These are phyloP conservation scores for Fusarium albosuccineum DNA, from an alignment of 2,329 filamentous ascomycete genomes.

Conservation along the genomic window DNA sequence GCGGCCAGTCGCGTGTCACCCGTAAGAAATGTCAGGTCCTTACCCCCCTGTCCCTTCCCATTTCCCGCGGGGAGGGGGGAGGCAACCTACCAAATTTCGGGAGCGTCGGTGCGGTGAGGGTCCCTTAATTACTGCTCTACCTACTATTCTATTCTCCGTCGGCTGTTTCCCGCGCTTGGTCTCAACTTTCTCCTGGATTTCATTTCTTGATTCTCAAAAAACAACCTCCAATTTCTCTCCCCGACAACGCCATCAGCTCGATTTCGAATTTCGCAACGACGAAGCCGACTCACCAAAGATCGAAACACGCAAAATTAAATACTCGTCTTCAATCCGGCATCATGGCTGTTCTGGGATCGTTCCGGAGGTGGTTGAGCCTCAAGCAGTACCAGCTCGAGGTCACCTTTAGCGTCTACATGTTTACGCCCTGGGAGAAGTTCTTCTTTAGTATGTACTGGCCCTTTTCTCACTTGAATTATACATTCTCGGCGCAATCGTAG, in stretches of 20 bases:
- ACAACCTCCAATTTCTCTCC: background rate
- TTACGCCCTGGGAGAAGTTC: slow-evolving; percentile 95
- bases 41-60: slow-evolving; percentile 2
- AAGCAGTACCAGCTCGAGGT: slow-evolving; percentile 99
- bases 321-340: slow-evolving; percentile 5
- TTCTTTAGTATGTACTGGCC: slow-evolving; percentile 84
- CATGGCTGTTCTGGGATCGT: slow-evolving; percentile 59
- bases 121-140: background rate
- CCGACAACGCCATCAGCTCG: background rate
- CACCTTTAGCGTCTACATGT: slow-evolving; percentile 96
- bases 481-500: background rate
- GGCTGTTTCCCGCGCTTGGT: background rate
- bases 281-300: background rate
- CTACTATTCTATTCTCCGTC: slow-evolving; percentile 23
- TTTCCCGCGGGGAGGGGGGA: slow-evolving; percentile 4
- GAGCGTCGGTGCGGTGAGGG: slow-evolving; percentile 39
- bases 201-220: background rate
- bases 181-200: slow-evolving; percentile 35
- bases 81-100: slow-evolving; percentile 38
- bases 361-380: slow-evolving; percentile 88
- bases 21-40: background rate
- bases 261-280: slow-evolving; percentile 7
- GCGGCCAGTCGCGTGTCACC: slow-evolving; percentile 5
- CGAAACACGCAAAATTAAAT: slow-evolving; percentile 1
- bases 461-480: background rate